Evolutionary conservation across 257 asterid genomes (phyloP).

Genomic region (Fraxinus excelsior): DNA sequence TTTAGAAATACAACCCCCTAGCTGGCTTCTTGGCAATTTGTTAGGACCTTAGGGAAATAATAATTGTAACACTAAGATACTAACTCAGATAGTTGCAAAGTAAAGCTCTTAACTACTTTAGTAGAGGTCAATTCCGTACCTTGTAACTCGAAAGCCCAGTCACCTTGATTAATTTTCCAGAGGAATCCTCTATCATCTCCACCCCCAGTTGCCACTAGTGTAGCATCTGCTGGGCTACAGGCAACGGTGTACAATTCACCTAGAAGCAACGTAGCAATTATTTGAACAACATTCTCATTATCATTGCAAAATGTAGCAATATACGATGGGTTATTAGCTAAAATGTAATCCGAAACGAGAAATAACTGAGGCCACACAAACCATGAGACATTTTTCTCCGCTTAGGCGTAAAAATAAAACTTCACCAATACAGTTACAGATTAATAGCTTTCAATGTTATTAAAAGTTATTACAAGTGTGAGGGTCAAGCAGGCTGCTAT

Average conservation of each 20-base stretch:
- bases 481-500: background rate
- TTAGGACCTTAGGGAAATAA: background rate
- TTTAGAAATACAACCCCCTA: background rate
- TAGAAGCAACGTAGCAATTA: conserved; percentile 33
- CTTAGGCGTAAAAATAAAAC: background rate
- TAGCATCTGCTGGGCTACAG: conserved; percentile 82
- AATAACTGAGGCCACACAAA: background rate
- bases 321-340: background rate
- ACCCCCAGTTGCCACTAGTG: conserved; percentile 92
- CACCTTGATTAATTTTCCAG: conserved; percentile 79
- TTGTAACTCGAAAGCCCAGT: conserved; percentile 74
- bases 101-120: conserved; percentile 1
- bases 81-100: background rate
- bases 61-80: background rate
- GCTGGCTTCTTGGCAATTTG: background rate
- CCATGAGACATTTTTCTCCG: conserved; percentile 6
- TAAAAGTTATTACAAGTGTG: background rate
- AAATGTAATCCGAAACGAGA: background rate
- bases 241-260: conserved; percentile 79
- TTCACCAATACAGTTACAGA: background rate
- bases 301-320: background rate
- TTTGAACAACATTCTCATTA: background rate
- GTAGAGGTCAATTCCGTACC: conserved; percentile 44
- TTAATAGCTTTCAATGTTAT: conserved; percentile 8
- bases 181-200: conserved; percentile 92